Conservation (phyloP, 2,329 filamentous ascomycete genomes). For the Apiospora rasikravindrae region DNA sequence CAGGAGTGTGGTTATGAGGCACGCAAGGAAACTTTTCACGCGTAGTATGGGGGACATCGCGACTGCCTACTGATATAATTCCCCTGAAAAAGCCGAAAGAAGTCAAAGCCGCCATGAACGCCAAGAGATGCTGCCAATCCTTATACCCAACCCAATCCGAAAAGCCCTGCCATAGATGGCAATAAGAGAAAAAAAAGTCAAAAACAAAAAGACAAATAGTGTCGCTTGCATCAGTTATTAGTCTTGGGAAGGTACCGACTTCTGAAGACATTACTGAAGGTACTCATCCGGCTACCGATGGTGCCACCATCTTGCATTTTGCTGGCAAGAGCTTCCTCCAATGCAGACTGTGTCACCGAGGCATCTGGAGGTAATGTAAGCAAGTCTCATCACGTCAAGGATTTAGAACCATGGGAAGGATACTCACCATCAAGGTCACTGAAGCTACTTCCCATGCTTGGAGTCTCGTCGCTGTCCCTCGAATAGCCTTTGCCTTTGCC, state of each 20-base stretch:
- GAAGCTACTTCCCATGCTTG: constrained; percentile 85
- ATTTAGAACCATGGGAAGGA: constrained; percentile 20
- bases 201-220: background rate
- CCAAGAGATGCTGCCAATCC: constrained; percentile 8
- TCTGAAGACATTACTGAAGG: constrained; percentile 67
- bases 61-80: background rate
- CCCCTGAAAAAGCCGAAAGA: background rate
- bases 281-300: constrained; percentile 69
- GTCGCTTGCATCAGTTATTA: constrained; percentile 20
- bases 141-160: background rate
- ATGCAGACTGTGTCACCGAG: constrained; percentile 78
- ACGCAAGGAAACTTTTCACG: background rate
- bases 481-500: constrained; percentile 56
- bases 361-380: constrained; percentile 62
- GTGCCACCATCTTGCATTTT: constrained; percentile 67
- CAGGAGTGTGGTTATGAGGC: background rate
- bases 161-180: background rate
- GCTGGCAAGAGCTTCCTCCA: constrained; percentile 79
- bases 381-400: constrained; percentile 20
- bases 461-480: constrained; percentile 73
- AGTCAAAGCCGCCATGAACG: background rate
- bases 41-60: background rate
- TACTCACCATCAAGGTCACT: constrained; percentile 77
- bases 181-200: background rate
- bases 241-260: constrained; percentile 60